Percentiles rank a stretch among this genome's conserved stretches.
These are phyloP conservation scores for Boletus rubropictus DNA, from an alignment of 768 basidiomycete genomes.

Conservation along the genomic window DNA sequence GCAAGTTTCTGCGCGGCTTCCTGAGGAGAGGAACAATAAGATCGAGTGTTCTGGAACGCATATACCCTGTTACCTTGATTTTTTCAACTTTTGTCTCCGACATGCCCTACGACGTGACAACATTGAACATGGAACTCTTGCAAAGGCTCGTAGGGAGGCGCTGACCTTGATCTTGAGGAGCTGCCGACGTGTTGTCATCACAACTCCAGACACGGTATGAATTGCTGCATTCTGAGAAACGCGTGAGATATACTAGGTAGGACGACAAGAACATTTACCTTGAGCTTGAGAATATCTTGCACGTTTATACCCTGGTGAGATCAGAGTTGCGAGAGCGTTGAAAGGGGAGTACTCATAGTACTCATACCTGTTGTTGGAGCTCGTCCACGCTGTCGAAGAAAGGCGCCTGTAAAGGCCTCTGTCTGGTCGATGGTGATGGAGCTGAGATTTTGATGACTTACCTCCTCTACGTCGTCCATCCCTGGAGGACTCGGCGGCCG, in stretches of 20 bases:
- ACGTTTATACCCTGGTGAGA: slow-evolving; percentile 79
- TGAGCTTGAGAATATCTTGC: slow-evolving; percentile 92
- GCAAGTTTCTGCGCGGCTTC: slow-evolving; percentile 88
- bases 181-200: slow-evolving; percentile 86
- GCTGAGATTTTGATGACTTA: slow-evolving; percentile 7
- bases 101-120: slow-evolving; percentile 58
- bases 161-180: slow-evolving; percentile 88
- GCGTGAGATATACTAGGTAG: not conserved
- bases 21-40: slow-evolving; percentile 34
- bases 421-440: not conserved
- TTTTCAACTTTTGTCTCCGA: slow-evolving; percentile 98
- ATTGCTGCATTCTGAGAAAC: slow-evolving; percentile 61
- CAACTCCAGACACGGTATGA: slow-evolving; percentile 80
- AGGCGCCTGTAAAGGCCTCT: slow-evolving; percentile 35
- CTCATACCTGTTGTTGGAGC: slow-evolving; percentile 69
- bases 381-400: slow-evolving; percentile 82
- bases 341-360: not conserved
- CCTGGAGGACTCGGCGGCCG: slow-evolving; percentile 20
- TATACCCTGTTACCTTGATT: slow-evolving; percentile 59
- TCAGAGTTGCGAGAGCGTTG: slow-evolving; percentile 6
- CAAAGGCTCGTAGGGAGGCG: not conserved
- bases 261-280: slow-evolving; percentile 39
- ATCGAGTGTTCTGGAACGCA: not conserved
- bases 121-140: not conserved
- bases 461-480: slow-evolving; percentile 41